Conservation (phyloP, 768 basidiomycete genomes). For the Pleurotus tuoliensis region DNA sequence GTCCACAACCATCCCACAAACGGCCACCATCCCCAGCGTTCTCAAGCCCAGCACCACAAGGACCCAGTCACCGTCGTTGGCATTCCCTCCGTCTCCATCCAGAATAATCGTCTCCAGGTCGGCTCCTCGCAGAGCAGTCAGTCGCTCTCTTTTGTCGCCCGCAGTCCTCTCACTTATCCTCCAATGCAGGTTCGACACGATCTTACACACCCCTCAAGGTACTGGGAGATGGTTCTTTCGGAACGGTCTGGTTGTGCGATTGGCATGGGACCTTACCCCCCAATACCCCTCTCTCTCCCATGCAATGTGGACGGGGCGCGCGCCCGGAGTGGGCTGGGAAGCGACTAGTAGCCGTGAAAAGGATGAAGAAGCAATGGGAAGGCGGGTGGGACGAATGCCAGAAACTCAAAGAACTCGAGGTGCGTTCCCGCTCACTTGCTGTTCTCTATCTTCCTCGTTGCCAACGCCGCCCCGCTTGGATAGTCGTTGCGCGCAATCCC, state of each 20-base stretch:
- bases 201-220: constrained; percentile 95
- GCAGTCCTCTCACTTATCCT: constrained; percentile 12
- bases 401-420: constrained; percentile 93
- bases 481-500: constrained; percentile 94
- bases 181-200: constrained; percentile 65
- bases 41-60: constrained; percentile 34
- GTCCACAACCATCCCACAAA: constrained; percentile 28
- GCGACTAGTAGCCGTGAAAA: constrained; percentile 92
- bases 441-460: constrained; percentile 11
- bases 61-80: constrained; percentile 66
- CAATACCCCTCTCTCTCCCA: constrained; percentile 86
- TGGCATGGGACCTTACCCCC: constrained; percentile 96
- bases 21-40: constrained; percentile 22
- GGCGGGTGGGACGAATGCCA: constrained; percentile 98
- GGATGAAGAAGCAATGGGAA: constrained; percentile 98
- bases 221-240: constrained; percentile 97
- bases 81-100: constrained; percentile 73
- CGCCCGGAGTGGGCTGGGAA: constrained; percentile 93
- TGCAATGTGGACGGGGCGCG: constrained; percentile 93
- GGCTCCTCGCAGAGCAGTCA: constrained; percentile 69
- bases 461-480: constrained; percentile 13
- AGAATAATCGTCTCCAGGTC: constrained; percentile 65
- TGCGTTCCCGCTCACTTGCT: constrained; percentile 30
- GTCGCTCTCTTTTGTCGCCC: constrained; percentile 26
- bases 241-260: constrained; percentile 98